Conservation (phyloP, 2,329 filamentous ascomycete species). For the Curvularia eragrostidis region DNA sequence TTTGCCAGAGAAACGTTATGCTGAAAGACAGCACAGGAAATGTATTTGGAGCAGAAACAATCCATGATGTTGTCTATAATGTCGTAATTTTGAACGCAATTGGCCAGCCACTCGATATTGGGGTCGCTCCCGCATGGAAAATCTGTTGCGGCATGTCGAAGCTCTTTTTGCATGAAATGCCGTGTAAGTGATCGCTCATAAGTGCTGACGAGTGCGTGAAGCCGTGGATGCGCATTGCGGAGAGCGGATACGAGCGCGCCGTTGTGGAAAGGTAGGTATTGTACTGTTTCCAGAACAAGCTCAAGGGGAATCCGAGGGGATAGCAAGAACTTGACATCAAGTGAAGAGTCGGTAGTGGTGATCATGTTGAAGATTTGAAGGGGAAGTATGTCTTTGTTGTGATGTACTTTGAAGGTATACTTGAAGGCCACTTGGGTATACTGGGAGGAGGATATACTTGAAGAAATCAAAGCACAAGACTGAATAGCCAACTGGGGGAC, state of each 20-base stretch:
- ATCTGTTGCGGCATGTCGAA: constrained; percentile 38
- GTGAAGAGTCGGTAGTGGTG: background rate
- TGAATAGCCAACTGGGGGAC: background rate
- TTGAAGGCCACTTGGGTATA: too few species aligned
- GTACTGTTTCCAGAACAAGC: constrained; percentile 36
- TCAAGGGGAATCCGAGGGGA: constrained; percentile 35
- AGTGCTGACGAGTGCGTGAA: constrained; percentile 26
- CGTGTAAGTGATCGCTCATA: constrained; percentile 39
- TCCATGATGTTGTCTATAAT: constrained; percentile 43
- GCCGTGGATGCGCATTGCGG: constrained; percentile 24
- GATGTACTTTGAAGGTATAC: too few species aligned
- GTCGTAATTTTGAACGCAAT: constrained; percentile 41
- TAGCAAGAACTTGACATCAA: constrained; percentile 17
- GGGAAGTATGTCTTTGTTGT: background rate
- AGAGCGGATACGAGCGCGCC: constrained; percentile 30
- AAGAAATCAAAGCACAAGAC: background rate
- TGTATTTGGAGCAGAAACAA: constrained; percentile 33
- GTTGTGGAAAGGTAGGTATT: constrained; percentile 35
- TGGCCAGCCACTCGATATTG: constrained; percentile 33
- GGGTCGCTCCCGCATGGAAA: constrained; percentile 27
- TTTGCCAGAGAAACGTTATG: constrained; percentile 39
- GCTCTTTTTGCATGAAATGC: constrained; percentile 32
- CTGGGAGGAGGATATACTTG: background rate
- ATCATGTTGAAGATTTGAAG: constrained; percentile 16
- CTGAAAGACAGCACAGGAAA: constrained; percentile 31